phyloP scores from a whole-genome alignment of 2,329 filamentous ascomycete species.

The Sodiomyces alkalinus region DNA sequence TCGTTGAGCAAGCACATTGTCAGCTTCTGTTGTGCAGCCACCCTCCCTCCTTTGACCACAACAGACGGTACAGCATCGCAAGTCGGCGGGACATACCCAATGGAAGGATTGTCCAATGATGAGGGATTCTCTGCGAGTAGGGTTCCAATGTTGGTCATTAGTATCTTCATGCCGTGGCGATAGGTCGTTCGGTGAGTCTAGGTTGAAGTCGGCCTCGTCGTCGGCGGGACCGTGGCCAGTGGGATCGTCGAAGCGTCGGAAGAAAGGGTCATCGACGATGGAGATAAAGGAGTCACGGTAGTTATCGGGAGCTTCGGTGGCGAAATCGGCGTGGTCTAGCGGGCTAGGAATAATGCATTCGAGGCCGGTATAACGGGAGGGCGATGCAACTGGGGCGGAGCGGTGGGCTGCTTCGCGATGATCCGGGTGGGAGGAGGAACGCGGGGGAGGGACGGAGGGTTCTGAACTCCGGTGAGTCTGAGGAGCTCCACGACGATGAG shows the following conservation, averaged over 20 bases:
- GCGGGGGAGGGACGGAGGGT: conserved; percentile 7
- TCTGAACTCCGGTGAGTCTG: conserved; percentile 10
- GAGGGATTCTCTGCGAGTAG: conserved; percentile 33
- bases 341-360: conserved; percentile 8
- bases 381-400: conserved; percentile 7
- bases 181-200: conserved; percentile 10
- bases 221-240: conserved; percentile 14
- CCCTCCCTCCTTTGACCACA: conserved; percentile 6
- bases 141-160: conserved; percentile 23
- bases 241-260: conserved; percentile 28
- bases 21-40: conserved; percentile 8
- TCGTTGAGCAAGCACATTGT: conserved; percentile 8
- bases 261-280: conserved; percentile 40
- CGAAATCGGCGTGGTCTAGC: conserved; percentile 1
- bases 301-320: conserved; percentile 12
- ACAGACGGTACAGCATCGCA: no score
- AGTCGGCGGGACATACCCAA: conserved; percentile 20
- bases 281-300: conserved; percentile 34
- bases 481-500: conserved; percentile 7
- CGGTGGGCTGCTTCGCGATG: conserved; percentile 8
- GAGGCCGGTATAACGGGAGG: conserved; percentile 6
- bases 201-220: conserved; percentile 10
- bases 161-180: conserved; percentile 21
- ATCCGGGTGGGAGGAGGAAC: conserved; percentile 5
- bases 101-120: conserved; percentile 20